phyloP scores from a whole-genome alignment of 768 basidiomycete species.

The Clavaria fumosa region DNA sequence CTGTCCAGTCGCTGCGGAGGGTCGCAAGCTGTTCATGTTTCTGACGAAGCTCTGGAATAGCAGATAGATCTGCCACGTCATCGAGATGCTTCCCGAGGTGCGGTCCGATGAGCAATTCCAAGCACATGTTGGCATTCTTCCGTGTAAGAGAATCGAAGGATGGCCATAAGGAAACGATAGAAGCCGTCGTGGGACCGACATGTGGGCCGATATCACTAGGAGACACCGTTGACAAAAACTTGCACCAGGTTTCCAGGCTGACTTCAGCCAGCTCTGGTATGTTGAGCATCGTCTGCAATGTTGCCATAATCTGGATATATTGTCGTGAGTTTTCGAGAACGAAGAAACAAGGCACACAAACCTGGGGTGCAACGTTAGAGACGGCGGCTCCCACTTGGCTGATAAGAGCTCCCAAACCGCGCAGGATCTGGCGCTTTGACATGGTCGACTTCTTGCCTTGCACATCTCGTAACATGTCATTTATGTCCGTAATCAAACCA shows the following conservation, averaged over 20 bases:
- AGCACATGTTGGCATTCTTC: constrained; percentile 36
- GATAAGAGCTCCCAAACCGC: constrained; percentile 65
- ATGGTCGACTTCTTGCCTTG: constrained; percentile 57
- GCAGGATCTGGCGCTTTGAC: constrained; percentile 63
- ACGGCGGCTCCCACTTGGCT: constrained; percentile 54
- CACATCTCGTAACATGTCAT: constrained; percentile 74
- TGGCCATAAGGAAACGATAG: constrained; percentile 67
- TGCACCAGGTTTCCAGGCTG: constrained; percentile 66
- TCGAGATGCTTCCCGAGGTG: constrained; percentile 41
- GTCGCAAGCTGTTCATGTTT: constrained; percentile 27
- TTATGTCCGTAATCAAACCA: constrained; percentile 72
- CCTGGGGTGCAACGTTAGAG: constrained; percentile 75
- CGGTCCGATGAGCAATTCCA: constrained; percentile 45
- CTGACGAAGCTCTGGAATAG: constrained; percentile 47
- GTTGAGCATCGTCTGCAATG: constrained; percentile 77
- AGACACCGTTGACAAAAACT: constrained; percentile 54
- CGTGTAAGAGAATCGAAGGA: constrained; percentile 38
- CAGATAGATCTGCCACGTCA: constrained; percentile 67
- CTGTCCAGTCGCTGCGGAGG: constrained; percentile 34
- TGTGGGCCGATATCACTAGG: constrained; percentile 66
- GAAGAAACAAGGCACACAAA: constrained; percentile 18
- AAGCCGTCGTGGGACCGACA: constrained; percentile 76
- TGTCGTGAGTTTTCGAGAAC: neutral
- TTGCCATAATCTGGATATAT: constrained; percentile 74
- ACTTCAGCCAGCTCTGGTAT: constrained; percentile 62